Evolutionary conservation across 2,329 filamentous ascomycete species (phyloP).

Genomic region (Cordyceps javanica): DNA sequence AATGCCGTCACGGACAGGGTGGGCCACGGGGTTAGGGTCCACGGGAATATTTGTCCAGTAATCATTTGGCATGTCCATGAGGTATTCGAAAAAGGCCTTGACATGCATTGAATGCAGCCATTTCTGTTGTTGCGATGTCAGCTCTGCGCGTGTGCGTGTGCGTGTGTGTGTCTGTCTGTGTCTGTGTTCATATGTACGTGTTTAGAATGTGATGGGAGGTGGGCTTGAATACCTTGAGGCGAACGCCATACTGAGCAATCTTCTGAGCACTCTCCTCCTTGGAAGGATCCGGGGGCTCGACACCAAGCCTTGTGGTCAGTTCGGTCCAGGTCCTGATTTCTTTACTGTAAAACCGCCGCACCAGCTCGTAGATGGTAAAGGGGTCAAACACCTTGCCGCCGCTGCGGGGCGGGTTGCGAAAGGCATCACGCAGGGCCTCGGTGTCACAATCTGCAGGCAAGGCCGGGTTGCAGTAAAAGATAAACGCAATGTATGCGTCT

Average conservation of each 20-base stretch:
- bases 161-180: neutral
- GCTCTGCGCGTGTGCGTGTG: too few species aligned
- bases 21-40: conserved; percentile 54
- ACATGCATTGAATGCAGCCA: conserved; percentile 98
- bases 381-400: conserved; percentile 82
- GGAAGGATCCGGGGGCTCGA: conserved; percentile 72
- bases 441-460: conserved; percentile 64
- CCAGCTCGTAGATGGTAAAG: conserved; percentile 69
- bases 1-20: conserved; percentile 71
- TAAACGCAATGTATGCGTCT: conserved; percentile 76
- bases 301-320: conserved; percentile 77
- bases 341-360: conserved; percentile 69
- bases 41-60: conserved; percentile 76
- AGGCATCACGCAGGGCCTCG: conserved; percentile 63
- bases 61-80: conserved; percentile 67
- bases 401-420: conserved; percentile 75
- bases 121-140: too few species aligned
- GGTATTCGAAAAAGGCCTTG: conserved; percentile 89
- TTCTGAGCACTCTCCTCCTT: conserved; percentile 90
- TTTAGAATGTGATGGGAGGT: too few species aligned
- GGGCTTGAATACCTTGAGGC: conserved; percentile 63
- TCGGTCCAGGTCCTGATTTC: conserved; percentile 93
- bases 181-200: conserved; percentile 8
- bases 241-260: conserved; percentile 88
- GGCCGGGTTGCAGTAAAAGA: conserved; percentile 85